Conservation (phyloP, 805 yeast genomes). For the Vanderwaltozyma tropicalis region DNA sequence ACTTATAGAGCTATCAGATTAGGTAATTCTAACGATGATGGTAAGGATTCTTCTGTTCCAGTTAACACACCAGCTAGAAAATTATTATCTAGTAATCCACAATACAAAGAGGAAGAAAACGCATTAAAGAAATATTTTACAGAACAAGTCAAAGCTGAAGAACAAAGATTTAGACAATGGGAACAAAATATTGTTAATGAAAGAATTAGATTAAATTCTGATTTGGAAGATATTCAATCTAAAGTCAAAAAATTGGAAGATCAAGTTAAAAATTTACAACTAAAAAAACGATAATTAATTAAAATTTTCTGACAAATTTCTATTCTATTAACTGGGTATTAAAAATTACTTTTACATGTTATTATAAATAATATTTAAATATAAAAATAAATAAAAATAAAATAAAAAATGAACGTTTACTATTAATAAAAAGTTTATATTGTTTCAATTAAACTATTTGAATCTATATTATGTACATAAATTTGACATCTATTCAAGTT, state of each 20-base stretch:
- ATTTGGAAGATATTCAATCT: constrained; percentile 78
- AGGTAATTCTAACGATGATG: constrained; percentile 35
- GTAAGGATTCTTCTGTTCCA: constrained; percentile 23
- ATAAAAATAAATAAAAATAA: not conserved
- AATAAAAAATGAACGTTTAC: not conserved
- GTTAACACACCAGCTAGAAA: constrained; percentile 37
- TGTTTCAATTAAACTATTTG: not conserved
- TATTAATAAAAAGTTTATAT: not conserved
- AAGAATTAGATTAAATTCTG: constrained; percentile 87
- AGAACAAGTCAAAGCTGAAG: constrained; percentile 93
- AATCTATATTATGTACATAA: not conserved
- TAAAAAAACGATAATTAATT: constrained; percentile 39
- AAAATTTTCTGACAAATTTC: not conserved
- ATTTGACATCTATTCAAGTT: constrained; percentile 26
- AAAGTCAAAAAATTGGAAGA: constrained; percentile 68
- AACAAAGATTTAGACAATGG: constrained; percentile 97
- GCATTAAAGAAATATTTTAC: constrained; percentile 89
- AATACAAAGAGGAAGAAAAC: constrained; percentile 93
- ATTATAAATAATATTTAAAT: too few relatives aligned
- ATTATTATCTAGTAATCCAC: constrained; percentile 64
- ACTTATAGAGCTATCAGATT: constrained; percentile 64
- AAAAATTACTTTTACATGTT: too few relatives aligned
- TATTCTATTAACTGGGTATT: not conserved
- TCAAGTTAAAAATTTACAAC: constrained; percentile 53
- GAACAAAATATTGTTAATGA: constrained; percentile 92